Evolutionary conservation across 1,139 yeast genomes (phyloP), one percentile per base, ranked within the genome.

Genomic region (Suhomyces maxii): DNA sequence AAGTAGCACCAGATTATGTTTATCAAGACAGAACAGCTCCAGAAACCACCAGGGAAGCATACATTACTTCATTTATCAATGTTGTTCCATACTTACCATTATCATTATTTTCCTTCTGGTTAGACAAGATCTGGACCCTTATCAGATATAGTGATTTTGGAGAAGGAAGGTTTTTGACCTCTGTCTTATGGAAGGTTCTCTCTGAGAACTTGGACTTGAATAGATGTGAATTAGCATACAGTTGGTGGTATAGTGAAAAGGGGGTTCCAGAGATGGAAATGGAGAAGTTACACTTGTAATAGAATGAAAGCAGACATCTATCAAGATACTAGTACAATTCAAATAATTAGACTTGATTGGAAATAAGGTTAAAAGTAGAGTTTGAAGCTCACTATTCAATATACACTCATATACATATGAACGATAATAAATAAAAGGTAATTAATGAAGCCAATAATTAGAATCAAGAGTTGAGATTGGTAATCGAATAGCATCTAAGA

Each of bases 211-310:
- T 82, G 51, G 87, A 84, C 53, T 69, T 83, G 47, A 80, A 80
- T 52, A 68, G 87, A 52, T 79, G 85, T 4, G 83, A 80, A 44
- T 55, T 83, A 35, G 93, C 85, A 3, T 77, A 83, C 46, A 64
- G 68, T 31, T 86, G 91, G 90, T 86, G 87, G 86, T 82, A 79
- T 53, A 64, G 60, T 38, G 50, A 42, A 2, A 55, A 55, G 42
- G 46, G 41, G 26, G 51, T 58, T 4, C 58, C 66, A 10, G 50
- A 53, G 31, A 31, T 23, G 31, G 11, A 28, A 28, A 28, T 28
- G 31, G 31, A 28, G 11, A 28, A 28, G 31, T 28, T 28, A 28
- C 31, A 28, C 31, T 11, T 28, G 9, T 28, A 28, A 28, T 18
- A 18, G 23, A 18, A 18, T 18, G 23, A 18, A 3, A 18, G 3